phyloP scores from a whole-genome alignment of 768 basidiomycete species.

The Lactarius quietus region DNA sequence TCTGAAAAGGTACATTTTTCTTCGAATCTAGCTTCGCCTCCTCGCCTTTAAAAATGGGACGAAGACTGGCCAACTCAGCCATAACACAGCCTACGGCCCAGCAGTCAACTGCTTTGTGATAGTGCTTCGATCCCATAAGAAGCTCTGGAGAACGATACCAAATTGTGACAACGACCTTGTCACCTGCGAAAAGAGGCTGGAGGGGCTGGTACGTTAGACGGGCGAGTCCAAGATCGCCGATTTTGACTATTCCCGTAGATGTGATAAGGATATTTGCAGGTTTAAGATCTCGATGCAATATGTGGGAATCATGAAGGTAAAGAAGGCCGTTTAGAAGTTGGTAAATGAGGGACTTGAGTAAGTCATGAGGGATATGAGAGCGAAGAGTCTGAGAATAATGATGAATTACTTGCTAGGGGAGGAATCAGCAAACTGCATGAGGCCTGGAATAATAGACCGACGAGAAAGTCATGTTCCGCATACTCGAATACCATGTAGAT shows the following conservation, averaged over 20 bases:
- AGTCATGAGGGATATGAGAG: conserved; percentile 62
- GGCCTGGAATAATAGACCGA: conserved; percentile 37
- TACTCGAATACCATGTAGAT: conserved; percentile 99
- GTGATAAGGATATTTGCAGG: conserved; percentile 98
- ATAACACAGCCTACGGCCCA: conserved; percentile 99
- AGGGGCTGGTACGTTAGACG: conserved; percentile 88
- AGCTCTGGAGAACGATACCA: conserved; percentile 99
- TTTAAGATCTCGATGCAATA: conserved; percentile 96
- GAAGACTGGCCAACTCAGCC: conserved; percentile 87
- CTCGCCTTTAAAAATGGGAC: conserved; percentile 99
- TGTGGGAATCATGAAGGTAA: conserved; percentile 92
- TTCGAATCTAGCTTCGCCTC: conserved; percentile 97
- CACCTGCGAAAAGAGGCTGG: conserved; percentile 86
- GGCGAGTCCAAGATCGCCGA: conserved; percentile 96
- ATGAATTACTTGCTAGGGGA: conserved; percentile 90
- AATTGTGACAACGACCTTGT: conserved; percentile 99
- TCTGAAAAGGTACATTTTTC: conserved; percentile 96
- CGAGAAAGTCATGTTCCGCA: conserved; percentile 97
- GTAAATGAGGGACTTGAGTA: conserved; percentile 90
- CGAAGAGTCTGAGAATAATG: conserved; percentile 93
- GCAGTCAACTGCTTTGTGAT: conserved; percentile 93
- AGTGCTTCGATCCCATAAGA: conserved; percentile 94
- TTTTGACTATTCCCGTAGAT: conserved; percentile 85
- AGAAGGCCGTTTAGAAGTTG: conserved; percentile 92
- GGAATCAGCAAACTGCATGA: background rate